Evolutionary conservation across 148 eudicot genomes (phyloP).

Genomic region (Chenopodium suecicum): DNA sequence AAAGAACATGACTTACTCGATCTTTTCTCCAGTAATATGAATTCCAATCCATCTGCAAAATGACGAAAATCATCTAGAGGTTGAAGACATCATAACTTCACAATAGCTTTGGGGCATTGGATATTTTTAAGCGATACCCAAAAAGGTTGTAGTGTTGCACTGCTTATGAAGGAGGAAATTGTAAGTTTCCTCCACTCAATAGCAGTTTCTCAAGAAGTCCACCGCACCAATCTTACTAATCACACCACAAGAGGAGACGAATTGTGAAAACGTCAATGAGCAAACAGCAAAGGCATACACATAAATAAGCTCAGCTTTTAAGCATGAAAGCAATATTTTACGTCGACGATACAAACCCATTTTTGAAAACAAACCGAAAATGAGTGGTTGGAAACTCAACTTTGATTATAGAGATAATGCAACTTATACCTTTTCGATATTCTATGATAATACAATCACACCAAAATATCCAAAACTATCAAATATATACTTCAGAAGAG

Average conservation of each 20-base stretch:
- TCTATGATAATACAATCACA: not conserved
- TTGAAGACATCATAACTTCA: not conserved
- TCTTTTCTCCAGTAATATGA: not conserved
- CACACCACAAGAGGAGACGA: not conserved
- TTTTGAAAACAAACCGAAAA: not conserved
- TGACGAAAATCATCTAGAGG: not conserved
- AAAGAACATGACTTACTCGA: conserved; percentile 3
- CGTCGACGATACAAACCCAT: not conserved
- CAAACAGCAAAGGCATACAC: not conserved
- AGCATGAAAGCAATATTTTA: not conserved
- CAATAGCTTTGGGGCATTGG: not conserved
- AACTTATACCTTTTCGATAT: not conserved
- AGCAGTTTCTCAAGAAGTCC: not conserved
- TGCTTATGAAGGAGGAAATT: too few species aligned
- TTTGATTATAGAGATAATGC: not conserved
- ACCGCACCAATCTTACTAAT: not conserved
- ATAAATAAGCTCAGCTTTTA: not conserved
- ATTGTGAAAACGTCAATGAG: not conserved
- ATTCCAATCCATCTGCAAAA: not conserved
- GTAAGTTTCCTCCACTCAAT: too few species aligned
- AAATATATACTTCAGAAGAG: not conserved
- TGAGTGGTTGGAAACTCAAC: not conserved
- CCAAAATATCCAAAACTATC: not conserved
- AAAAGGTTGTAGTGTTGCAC: too few species aligned
- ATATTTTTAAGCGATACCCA: not conserved